Conservation (phyloP, 371 early-diverging fungal species). For the Funneliformis caledonium region DNA sequence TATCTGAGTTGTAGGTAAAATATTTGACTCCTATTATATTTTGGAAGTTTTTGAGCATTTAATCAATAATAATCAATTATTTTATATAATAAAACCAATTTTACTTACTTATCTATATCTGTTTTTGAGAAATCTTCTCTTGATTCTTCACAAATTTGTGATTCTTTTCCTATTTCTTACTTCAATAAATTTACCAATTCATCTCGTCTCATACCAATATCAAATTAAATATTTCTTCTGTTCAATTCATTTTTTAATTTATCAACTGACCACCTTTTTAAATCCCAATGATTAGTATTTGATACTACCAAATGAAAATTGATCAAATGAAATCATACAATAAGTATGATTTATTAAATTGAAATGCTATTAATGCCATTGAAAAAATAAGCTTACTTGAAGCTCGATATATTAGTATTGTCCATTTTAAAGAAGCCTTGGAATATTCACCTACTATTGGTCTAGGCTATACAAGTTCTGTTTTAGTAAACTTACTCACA, state of each 20-base stretch:
- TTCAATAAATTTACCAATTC: conserved; percentile 1
- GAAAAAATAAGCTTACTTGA: not conserved
- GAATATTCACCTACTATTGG: not conserved
- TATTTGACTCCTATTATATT: not conserved
- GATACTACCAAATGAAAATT: not conserved
- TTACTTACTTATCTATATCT: no score
- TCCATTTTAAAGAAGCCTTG: not conserved
- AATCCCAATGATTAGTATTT: not conserved
- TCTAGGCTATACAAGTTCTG: not conserved
- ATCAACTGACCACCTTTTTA: not conserved
- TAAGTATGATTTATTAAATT: no score
- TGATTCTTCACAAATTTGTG: not conserved
- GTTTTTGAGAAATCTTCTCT: not conserved
- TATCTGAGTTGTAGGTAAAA: not conserved
- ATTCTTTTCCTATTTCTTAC: no score
- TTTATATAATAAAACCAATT: no score
- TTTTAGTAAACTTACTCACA: not conserved
- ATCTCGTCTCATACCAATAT: not conserved
- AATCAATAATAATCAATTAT: no score
- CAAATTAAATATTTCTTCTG: not conserved
- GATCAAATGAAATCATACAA: no score
- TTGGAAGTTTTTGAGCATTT: no score
- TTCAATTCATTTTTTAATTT: not conserved
- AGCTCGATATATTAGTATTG: not conserved
- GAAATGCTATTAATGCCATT: not conserved